Evolutionary conservation across 192 early-diverging fungal species (phyloP), one percentile per base, ranked within the genome.

Genomic region (Entomortierella chlamydospora): DNA sequence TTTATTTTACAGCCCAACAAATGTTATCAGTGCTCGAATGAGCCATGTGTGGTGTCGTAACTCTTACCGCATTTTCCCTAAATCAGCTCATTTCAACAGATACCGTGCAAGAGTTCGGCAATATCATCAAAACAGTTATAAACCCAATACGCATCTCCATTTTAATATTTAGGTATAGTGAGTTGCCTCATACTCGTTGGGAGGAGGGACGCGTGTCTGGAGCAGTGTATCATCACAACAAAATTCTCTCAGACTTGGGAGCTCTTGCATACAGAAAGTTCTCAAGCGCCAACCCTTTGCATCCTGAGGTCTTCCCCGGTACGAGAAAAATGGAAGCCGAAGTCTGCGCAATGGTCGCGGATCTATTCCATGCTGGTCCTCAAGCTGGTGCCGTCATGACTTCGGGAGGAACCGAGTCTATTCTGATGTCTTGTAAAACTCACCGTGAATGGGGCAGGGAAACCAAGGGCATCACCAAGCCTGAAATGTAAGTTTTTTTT

Each of bases 271-370:
- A 94, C 74, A 84, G 86, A 18, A 88, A 92, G 81, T 99, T 95
- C 73, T 87, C 90, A 13, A 81, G 93, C 29, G 77, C 92, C 54
- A 99, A 98, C 70, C 96, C 96, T 12, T 87, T 99, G 49, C 97
- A 99, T 68, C 96, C 97, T 3, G 96, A 96, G 52, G 88, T 98
- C 54, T 99, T 98, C 86, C 96, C 96, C 1, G 96, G 95, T 29
- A 83, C 96, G n/a, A 90, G 97, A 47, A 90, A 92, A 58, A 96
- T 99, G 90, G 97, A 99, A 76, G 95, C 96, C 49, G 97, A 99
- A 73, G 86, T 96, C 28, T 92, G 97, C 47, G 89, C 91, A 10
- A 98, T 99, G 96, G 95, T 97, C 4, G 77, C 95, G 22, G 59
- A 84, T 31, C 92, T 99, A 80, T 97, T 95, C 88, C 90, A 97